phyloP scores from a whole-genome alignment of 164 flowering plant species.

The Vitis vinifera region DNA sequence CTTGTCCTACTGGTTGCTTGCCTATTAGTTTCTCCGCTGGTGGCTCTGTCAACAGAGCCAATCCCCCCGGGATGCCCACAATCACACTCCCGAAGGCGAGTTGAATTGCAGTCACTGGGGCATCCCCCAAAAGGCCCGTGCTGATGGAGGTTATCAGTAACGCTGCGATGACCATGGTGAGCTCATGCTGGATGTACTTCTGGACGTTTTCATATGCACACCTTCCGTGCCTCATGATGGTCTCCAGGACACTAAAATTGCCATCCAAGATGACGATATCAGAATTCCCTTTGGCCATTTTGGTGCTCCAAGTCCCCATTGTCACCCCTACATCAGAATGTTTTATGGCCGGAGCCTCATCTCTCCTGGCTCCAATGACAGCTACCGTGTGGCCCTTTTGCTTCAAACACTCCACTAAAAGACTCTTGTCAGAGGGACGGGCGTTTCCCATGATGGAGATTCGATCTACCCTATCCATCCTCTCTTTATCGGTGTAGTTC shows the following conservation, averaged over 20 bases:
- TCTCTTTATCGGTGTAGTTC: conserved; percentile 6
- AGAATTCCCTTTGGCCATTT: not conserved
- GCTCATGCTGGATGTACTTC: conserved; percentile 1
- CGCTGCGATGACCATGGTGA: not conserved
- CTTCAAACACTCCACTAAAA: conserved; percentile 13
- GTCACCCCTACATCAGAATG: conserved; percentile 11
- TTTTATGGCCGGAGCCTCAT: conserved; percentile 22
- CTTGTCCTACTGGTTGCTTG: not conserved
- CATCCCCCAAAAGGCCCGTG: not conserved
- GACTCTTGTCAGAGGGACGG: conserved; percentile 11
- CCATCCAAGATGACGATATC: conserved; percentile 1
- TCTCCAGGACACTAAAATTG: not conserved
- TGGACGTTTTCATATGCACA: not conserved
- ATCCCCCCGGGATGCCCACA: not conserved
- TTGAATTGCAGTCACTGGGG: not conserved
- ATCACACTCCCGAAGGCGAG: not conserved
- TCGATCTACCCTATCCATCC: conserved; percentile 10
- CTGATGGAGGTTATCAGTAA: not conserved
- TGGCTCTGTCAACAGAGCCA: not conserved
- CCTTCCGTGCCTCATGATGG: not conserved
- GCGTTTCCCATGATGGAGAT: conserved; percentile 13
- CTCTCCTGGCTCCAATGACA: conserved; percentile 10
- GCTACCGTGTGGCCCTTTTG: conserved; percentile 24
- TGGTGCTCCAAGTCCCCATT: not conserved
- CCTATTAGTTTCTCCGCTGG: not conserved